These are phyloP conservation scores for Salix purpurea DNA, from an alignment of 345 rosid species.

Conservation along the genomic window DNA sequence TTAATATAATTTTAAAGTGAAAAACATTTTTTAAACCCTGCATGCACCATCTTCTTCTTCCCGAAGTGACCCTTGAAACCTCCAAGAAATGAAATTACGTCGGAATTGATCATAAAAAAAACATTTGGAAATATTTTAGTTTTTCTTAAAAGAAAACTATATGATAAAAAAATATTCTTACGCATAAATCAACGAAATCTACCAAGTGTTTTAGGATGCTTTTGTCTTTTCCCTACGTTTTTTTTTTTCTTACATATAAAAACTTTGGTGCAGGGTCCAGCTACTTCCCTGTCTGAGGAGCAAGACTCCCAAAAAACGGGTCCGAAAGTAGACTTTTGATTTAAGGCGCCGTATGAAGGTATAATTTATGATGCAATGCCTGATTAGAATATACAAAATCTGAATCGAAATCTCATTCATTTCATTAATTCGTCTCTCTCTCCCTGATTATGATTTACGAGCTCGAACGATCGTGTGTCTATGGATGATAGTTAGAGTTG, in stretches of 20 bases:
- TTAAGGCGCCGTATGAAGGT: not conserved
- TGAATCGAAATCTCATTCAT: not conserved
- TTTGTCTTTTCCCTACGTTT: no score
- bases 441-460: not conserved
- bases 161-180: no score
- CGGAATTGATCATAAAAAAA: no score
- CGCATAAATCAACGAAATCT: no score
- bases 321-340: not conserved
- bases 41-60: no score
- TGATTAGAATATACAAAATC: not conserved
- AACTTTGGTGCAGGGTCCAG: not conserved
- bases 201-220: no score
- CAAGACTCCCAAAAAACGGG: slow-evolving; percentile 4
- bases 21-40: no score
- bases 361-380: not conserved
- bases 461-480: not conserved
- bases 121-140: no score
- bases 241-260: not conserved
- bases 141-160: no score
- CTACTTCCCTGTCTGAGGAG: slow-evolving; percentile 5
- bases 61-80: no score
- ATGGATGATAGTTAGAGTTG: not conserved
- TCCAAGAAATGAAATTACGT: no score
- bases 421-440: not conserved
- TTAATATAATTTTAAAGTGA: no score